A percentile compares a stretch with the other conserved stretches of the same genome.
Conservation (phyloP, 2,329 filamentous ascomycete species). For the Cladophialophora psammophila region DNA sequence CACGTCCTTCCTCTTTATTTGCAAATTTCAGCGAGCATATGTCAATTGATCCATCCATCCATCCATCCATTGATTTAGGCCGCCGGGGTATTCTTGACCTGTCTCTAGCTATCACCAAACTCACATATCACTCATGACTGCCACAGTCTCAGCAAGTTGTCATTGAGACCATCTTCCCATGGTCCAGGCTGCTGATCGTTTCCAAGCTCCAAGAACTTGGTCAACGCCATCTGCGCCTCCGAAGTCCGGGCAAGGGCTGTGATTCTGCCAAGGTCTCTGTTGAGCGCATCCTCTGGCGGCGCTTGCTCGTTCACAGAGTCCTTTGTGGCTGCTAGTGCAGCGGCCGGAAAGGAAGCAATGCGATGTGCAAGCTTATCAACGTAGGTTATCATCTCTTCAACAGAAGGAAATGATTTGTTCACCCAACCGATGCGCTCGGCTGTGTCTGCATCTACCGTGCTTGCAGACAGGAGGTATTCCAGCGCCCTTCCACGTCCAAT, state of each 20-base stretch:
- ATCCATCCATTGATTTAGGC: background rate
- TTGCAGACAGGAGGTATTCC: constrained; percentile 18
- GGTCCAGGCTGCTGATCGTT: constrained; percentile 15
- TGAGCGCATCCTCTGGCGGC: constrained; percentile 5
- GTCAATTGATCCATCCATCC: background rate
- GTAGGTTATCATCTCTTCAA: constrained; percentile 12
- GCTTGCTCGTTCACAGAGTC: constrained; percentile 18
- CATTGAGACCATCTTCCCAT: constrained; percentile 20
- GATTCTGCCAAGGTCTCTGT: constrained; percentile 16
- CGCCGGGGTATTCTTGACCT: background rate
- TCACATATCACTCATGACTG: background rate
- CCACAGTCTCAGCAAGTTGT: constrained; percentile 16
- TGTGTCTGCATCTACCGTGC: constrained; percentile 20
- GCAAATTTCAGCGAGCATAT: background rate
- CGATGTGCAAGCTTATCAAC: constrained; percentile 20
- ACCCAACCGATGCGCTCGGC: constrained; percentile 21
- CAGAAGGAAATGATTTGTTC: constrained; percentile 14
- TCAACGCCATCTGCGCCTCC: constrained; percentile 15
- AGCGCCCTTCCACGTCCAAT: constrained; percentile 16
- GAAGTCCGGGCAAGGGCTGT: constrained; percentile 3
- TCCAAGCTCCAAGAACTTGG: constrained; percentile 12
- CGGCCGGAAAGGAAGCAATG: constrained; percentile 12
- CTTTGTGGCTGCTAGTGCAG: constrained; percentile 17
- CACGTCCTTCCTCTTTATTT: background rate
- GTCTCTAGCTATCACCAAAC: background rate